Evolutionary conservation across 2,329 filamentous ascomycete species (phyloP).

Genomic region (Ceratocystiopsis sp.): DNA sequence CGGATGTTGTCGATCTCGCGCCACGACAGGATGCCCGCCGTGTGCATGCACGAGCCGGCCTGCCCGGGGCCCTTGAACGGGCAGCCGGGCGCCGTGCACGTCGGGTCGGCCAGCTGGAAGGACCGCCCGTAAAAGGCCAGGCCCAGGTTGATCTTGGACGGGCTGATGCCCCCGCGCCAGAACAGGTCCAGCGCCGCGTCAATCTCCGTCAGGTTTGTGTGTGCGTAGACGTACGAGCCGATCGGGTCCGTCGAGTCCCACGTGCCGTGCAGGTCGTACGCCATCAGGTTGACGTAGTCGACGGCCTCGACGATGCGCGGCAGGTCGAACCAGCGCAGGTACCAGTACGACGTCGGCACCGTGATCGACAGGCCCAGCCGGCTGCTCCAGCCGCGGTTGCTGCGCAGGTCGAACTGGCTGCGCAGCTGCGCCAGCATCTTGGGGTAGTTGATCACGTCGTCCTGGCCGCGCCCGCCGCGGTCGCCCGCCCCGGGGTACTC

Average conservation of each 20-base stretch:
- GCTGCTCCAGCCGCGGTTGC: not conserved
- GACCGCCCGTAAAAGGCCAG: slow-evolving; percentile 23
- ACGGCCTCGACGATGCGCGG: slow-evolving; percentile 8
- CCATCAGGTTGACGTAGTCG: slow-evolving; percentile 9
- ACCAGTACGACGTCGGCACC: slow-evolving; percentile 6
- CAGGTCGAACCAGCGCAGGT: slow-evolving; percentile 9
- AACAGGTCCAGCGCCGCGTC: slow-evolving; percentile 23
- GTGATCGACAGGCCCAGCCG: slow-evolving; percentile 1
- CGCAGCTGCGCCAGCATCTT: slow-evolving; percentile 1
- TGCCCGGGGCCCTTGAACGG: slow-evolving; percentile 10
- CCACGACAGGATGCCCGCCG: slow-evolving; percentile 11
- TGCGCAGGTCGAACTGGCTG: not conserved
- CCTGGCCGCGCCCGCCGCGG: slow-evolving; percentile 6
- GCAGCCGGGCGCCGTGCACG: slow-evolving; percentile 14
- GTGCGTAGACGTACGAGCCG: slow-evolving; percentile 19
- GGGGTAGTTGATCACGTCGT: slow-evolving; percentile 8
- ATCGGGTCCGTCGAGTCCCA: slow-evolving; percentile 17
- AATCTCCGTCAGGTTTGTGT: slow-evolving; percentile 31
- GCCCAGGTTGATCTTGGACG: slow-evolving; percentile 25
- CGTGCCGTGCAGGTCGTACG: slow-evolving; percentile 23
- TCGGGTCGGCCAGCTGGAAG: slow-evolving; percentile 9
- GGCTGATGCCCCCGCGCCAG: slow-evolving; percentile 26
- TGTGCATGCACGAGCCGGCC: slow-evolving; percentile 10
- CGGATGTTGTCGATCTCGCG: slow-evolving; percentile 12
- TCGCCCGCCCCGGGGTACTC: slow-evolving; percentile 9